A percentile compares a stretch with the other conserved stretches of the same genome.
Conservation (phyloP, 345 rosid genomes). For the Theobroma cacao region DNA sequence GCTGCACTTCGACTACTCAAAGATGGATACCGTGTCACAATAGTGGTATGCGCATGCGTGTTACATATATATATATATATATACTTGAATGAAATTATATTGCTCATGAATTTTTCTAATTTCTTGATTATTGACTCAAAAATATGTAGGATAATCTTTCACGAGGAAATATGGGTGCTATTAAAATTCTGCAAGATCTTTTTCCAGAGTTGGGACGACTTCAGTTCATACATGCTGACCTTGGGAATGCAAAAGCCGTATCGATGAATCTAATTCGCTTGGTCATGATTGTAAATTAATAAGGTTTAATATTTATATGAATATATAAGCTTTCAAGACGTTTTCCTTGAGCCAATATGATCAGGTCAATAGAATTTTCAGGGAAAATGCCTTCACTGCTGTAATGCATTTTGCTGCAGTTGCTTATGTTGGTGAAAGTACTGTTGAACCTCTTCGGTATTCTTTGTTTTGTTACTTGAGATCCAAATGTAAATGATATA, state of each 20-base stretch:
- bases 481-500: no score
- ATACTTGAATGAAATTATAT: background rate
- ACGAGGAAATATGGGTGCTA: slow-evolving; percentile 86
- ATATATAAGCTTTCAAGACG: background rate
- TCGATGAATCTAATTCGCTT: background rate
- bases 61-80: background rate
- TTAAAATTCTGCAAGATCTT: slow-evolving; percentile 70
- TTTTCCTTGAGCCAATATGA: slow-evolving; percentile 31
- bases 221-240: slow-evolving; percentile 82
- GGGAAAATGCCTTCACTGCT: slow-evolving; percentile 89
- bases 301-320: no score
- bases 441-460: slow-evolving; percentile 61
- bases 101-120: no score
- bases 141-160: slow-evolving; percentile 90
- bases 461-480: no score
- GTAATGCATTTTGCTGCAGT: slow-evolving; percentile 99
- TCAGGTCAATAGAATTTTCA: slow-evolving; percentile 79
- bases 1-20: slow-evolving; percentile 70
- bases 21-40: slow-evolving; percentile 75
- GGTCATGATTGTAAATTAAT: background rate
- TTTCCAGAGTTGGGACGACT: slow-evolving; percentile 90
- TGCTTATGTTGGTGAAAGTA: slow-evolving; percentile 98
- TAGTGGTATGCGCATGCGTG: slow-evolving; percentile 77
- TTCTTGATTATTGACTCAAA: no score
- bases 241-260: slow-evolving; percentile 89